phyloP scores from a whole-genome alignment of 2,329 filamentous ascomycete species.

The Neonectria punicea region DNA sequence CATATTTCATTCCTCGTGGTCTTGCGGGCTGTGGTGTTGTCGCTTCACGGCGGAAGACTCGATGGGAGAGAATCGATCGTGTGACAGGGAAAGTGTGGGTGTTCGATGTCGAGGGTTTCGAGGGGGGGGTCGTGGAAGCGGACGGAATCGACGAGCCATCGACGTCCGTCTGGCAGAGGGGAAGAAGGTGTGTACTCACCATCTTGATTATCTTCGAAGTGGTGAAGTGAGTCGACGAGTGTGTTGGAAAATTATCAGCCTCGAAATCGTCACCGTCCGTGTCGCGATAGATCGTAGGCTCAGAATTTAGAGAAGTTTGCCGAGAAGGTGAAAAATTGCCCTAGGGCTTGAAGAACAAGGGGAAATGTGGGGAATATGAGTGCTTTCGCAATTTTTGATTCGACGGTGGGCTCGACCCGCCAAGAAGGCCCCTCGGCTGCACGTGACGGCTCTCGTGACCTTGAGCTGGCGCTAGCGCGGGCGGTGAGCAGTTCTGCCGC shows the following conservation, averaged over 20 bases:
- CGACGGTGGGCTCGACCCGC: constrained; percentile 29
- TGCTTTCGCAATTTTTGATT: constrained; percentile 47
- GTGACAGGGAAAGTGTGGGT: constrained; percentile 18
- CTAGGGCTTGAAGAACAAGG: constrained; percentile 49
- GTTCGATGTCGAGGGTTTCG: constrained; percentile 35
- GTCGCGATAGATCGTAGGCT: constrained; percentile 48
- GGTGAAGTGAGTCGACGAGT: constrained; percentile 55
- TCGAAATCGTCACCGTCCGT: constrained; percentile 49
- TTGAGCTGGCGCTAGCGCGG: neutral
- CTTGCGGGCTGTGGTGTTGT: constrained; percentile 19
- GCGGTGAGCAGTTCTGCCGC: constrained; percentile 46
- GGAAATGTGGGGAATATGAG: constrained; percentile 33
- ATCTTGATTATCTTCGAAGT: constrained; percentile 59
- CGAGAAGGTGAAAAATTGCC: constrained; percentile 52
- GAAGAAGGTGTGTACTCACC: constrained; percentile 53
- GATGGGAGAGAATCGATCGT: constrained; percentile 35
- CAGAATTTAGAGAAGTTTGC: constrained; percentile 51
- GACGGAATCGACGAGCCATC: constrained; percentile 29
- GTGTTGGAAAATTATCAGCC: constrained; percentile 49
- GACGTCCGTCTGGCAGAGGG: constrained; percentile 28
- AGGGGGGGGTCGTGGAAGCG: constrained; percentile 23
- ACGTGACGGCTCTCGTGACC: constrained; percentile 40
- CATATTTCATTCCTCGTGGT: constrained; percentile 29
- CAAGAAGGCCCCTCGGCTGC: constrained; percentile 10
- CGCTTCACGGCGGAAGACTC: constrained; percentile 26